Conservation (phyloP, 352 stramenopile species). For the Peronosclerospora sorghi region DNA sequence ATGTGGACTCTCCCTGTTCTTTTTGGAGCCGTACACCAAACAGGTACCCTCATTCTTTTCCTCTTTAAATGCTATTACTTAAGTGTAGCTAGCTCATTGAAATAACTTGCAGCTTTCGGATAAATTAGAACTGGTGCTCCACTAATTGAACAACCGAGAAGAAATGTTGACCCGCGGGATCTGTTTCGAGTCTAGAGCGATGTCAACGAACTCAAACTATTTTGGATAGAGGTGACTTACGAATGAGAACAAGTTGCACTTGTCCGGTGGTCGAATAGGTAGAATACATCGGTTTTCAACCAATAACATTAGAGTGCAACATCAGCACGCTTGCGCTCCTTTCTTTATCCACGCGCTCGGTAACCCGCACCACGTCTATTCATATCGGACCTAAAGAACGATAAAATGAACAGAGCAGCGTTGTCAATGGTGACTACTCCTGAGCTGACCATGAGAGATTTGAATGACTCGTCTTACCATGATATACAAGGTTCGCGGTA, state of each 20-base stretch:
- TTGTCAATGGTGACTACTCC: too few relatives aligned
- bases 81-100: neutral
- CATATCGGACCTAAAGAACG: slow-evolving; percentile 3
- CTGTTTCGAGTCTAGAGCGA: slow-evolving; percentile 44
- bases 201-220: slow-evolving; percentile 31
- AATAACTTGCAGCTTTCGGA: slow-evolving; percentile 40
- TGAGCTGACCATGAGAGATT: slow-evolving; percentile 3
- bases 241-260: slow-evolving; percentile 3
- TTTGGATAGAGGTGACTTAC: slow-evolving; percentile 53
- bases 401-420: slow-evolving; percentile 2
- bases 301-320: too few relatives aligned
- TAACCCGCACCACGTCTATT: slow-evolving; percentile 14
- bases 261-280: slow-evolving; percentile 2
- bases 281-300: neutral
- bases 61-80: neutral
- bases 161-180: slow-evolving; percentile 62
- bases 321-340: neutral
- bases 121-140: slow-evolving; percentile 51
- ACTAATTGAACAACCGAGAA: slow-evolving; percentile 53
- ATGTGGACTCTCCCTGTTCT: slow-evolving; percentile 45
- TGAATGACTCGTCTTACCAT: slow-evolving; percentile 34
- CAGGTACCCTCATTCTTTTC: slow-evolving; percentile 31
- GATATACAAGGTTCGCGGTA: slow-evolving; percentile 21
- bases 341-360: too few relatives aligned
- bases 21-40: slow-evolving; percentile 54